A percentile compares a stretch with the other conserved stretches of the same genome.
Conservation (phyloP, 257 asterid species). For the Cruciata laevipes region DNA sequence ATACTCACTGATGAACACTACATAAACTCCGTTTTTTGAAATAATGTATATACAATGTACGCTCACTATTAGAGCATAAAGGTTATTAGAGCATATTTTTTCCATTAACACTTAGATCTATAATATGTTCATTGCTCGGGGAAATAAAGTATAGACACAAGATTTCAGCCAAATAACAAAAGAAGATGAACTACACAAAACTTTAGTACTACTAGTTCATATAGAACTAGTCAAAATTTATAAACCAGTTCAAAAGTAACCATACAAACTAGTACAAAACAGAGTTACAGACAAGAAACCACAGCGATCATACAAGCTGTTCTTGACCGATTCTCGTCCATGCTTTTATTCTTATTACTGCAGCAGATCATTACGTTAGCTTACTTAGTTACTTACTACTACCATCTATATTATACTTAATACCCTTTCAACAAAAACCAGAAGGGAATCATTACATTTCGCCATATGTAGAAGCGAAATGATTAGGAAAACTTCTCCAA, state of each 20-base stretch:
- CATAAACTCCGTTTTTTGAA: too few species aligned
- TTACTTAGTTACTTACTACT: too few species aligned
- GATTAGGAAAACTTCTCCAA: background rate
- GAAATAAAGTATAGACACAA: too few species aligned
- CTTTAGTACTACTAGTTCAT: background rate
- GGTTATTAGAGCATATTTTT: too few species aligned
- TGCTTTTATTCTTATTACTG: conserved; percentile 6
- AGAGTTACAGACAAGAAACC: background rate
- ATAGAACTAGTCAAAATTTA: background rate
- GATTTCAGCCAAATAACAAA: too few species aligned
- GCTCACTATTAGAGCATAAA: too few species aligned
- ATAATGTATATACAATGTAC: too few species aligned
- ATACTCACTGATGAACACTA: too few species aligned
- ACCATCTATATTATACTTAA: conserved; percentile 1
- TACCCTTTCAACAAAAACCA: conserved; percentile 22
- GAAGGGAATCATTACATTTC: conserved; percentile 19
- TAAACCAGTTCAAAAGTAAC: background rate
- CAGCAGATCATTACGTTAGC: background rate
- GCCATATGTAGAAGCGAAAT: background rate
- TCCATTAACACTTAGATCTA: too few species aligned
- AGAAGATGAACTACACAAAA: background rate
- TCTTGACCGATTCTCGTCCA: background rate
- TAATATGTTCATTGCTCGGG: too few species aligned
- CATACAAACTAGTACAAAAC: background rate
- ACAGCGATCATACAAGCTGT: background rate